These are phyloP conservation scores for Penicillium sp. DNA, from an alignment of 2,329 filamentous ascomycete genomes.

Conservation along the genomic window DNA sequence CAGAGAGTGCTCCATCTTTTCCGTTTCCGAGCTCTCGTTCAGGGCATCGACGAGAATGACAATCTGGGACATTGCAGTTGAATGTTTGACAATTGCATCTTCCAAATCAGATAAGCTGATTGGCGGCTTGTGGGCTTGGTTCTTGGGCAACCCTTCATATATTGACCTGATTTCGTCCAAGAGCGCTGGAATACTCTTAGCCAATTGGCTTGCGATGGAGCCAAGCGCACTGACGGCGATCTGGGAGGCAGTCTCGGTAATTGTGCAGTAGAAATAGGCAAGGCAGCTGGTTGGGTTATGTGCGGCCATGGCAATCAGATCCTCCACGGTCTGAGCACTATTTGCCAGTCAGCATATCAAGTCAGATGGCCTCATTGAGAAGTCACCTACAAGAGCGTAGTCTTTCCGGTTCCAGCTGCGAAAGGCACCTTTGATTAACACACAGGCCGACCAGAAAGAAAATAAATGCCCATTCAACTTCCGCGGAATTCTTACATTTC, in stretches of 20 bases:
- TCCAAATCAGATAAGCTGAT: constrained; percentile 12
- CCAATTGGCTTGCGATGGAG: constrained; percentile 16
- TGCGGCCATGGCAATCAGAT: constrained; percentile 8
- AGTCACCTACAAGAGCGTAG: constrained; percentile 16
- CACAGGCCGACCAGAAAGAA: too few relatives aligned
- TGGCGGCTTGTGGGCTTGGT: constrained; percentile 9
- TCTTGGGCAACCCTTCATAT: constrained; percentile 11
- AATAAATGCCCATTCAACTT: too few relatives aligned
- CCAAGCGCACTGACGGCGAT: constrained; percentile 10
- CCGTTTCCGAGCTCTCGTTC: constrained; percentile 14
- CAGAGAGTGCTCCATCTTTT: constrained; percentile 9
- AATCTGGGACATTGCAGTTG: constrained; percentile 2
- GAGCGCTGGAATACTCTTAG: constrained; percentile 6
- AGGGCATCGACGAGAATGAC: constrained; percentile 16
- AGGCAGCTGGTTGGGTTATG: constrained; percentile 3
- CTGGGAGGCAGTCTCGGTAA: constrained; percentile 14
- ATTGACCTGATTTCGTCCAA: constrained; percentile 8
- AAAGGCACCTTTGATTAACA: too few relatives aligned
- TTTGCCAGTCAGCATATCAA: neutral
- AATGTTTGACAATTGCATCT: constrained; percentile 10
- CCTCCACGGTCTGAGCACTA: constrained; percentile 15
- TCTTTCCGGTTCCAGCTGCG: constrained; percentile 17
- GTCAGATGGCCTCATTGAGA: too few relatives aligned
- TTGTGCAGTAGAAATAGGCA: constrained; percentile 18
- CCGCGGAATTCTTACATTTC: constrained; percentile 11